phyloP scores from a whole-genome alignment of 2,329 filamentous ascomycete genomes.

The Xylaria arbuscula region DNA sequence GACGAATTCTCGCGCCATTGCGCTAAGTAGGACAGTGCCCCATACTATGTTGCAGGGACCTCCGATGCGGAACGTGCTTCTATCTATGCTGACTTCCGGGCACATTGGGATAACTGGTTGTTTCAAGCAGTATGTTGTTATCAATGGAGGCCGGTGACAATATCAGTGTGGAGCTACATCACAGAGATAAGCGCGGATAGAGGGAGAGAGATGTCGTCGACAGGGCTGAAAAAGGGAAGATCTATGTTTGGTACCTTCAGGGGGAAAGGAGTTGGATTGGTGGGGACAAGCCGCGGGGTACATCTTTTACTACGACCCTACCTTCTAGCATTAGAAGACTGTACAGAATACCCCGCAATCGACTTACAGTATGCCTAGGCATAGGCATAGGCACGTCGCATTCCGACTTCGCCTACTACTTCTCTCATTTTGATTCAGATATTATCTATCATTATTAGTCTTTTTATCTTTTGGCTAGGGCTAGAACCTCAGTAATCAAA shows the following conservation, averaged over 20 bases:
- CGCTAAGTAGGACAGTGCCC: not conserved
- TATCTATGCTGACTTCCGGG: conserved; percentile 13
- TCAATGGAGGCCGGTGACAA: conserved; percentile 10
- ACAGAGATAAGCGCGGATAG: conserved; percentile 26
- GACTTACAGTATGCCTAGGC: too few species aligned
- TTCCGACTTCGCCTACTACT: conserved; percentile 18
- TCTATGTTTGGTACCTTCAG: conserved; percentile 11
- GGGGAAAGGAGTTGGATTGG: conserved; percentile 27
- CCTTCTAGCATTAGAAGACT: not conserved
- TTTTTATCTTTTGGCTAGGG: not conserved
- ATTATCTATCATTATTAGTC: not conserved
- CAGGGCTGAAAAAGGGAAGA: conserved; percentile 30
- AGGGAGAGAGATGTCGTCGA: conserved; percentile 20
- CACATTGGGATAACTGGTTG: not conserved
- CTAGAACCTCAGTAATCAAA: not conserved
- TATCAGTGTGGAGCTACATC: conserved; percentile 10
- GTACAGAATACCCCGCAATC: conserved; percentile 26
- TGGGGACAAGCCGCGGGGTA: conserved; percentile 33
- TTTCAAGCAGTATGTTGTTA: not conserved
- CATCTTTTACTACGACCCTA: conserved; percentile 8
- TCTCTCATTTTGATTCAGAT: not conserved
- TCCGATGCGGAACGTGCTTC: not conserved
- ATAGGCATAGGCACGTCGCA: conserved; percentile 5
- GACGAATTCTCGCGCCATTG: conserved; percentile 11
- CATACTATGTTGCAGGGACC: not conserved